Conservation (phyloP, 2,329 filamentous ascomycete genomes). For the Clonostachys chloroleuca region DNA sequence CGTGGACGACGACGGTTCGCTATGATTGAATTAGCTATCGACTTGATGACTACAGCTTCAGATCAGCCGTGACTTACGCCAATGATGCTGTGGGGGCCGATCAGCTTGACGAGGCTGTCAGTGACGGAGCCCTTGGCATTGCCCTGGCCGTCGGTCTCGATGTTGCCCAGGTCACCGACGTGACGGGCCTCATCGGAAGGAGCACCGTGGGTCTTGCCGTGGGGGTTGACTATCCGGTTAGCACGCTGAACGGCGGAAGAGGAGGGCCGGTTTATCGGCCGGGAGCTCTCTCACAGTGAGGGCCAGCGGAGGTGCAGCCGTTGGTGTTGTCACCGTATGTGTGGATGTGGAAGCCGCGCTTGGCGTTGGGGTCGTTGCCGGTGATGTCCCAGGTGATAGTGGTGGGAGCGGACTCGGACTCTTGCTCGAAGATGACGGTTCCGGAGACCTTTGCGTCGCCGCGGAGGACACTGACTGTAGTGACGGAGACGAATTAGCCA, state of each 20-base stretch:
- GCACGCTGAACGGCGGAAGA: not conserved
- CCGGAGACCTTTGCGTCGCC: conserved; percentile 95
- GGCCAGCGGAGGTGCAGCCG: conserved; percentile 96
- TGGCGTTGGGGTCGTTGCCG: conserved; percentile 88
- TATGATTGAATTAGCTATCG: conserved; percentile 22
- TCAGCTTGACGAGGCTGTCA: conserved; percentile 89
- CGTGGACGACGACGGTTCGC: conserved; percentile 94
- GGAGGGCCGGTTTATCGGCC: too few species aligned
- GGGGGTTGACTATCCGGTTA: conserved; percentile 75
- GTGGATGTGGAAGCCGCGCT: conserved; percentile 98
- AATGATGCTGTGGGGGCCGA: conserved; percentile 90
- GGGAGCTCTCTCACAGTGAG: conserved; percentile 71
- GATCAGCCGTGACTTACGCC: conserved; percentile 57
- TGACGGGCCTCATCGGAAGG: conserved; percentile 81
- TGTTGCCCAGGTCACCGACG: conserved; percentile 96
- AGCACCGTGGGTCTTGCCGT: conserved; percentile 86
- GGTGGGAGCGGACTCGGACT: conserved; percentile 74
- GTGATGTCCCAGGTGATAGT: conserved; percentile 89
- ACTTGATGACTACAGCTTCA: not conserved
- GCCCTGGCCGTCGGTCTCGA: conserved; percentile 90
- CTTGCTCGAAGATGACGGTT: conserved; percentile 93
- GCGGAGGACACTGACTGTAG: conserved; percentile 86
- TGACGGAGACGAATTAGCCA: conserved; percentile 1
- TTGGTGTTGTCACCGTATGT: conserved; percentile 99
- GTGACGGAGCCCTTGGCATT: conserved; percentile 76